phyloP scores from a whole-genome alignment of 345 rosid genomes.

The Bretschneidera sinensis region DNA sequence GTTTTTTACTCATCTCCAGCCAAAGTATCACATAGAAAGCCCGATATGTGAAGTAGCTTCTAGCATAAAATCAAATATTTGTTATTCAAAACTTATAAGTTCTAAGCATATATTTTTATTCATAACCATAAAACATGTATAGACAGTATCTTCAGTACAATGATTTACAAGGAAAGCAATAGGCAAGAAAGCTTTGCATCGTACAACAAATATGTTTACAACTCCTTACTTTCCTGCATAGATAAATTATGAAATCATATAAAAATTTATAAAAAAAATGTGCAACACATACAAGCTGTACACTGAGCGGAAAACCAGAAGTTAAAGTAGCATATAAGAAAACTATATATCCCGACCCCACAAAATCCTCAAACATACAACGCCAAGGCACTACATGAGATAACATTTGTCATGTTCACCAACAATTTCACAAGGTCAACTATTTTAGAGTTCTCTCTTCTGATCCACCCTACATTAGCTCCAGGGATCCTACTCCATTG shows the following conservation, averaged over 20 bases:
- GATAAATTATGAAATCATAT: not conserved
- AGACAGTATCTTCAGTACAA: not conserved
- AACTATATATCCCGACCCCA: not conserved
- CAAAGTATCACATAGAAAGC: not conserved
- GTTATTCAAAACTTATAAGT: not conserved
- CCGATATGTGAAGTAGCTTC: not conserved
- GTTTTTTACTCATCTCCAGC: not conserved
- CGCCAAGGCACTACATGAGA: not conserved
- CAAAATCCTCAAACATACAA: not conserved
- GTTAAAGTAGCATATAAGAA: not conserved
- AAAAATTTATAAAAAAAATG: not conserved
- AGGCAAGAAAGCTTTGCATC: no score
- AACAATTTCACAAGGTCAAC: not conserved
- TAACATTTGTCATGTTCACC: not conserved
- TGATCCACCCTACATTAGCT: slow-evolving; percentile 24
- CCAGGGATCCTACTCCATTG: slow-evolving; percentile 25
- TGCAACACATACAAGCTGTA: not conserved
- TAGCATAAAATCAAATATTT: not conserved
- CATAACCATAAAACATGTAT: no score
- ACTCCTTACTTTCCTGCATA: not conserved
- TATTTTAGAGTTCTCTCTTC: slow-evolving; percentile 6
- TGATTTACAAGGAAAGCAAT: not conserved
- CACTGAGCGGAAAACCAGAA: not conserved
- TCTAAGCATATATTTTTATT: no score
- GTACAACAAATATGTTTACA: no score